A percentile compares a stretch with the other conserved stretches of the same genome.
Evolutionary conservation across 2,329 filamentous ascomycete species (phyloP).

Genomic region (Eutypa lata): DNA sequence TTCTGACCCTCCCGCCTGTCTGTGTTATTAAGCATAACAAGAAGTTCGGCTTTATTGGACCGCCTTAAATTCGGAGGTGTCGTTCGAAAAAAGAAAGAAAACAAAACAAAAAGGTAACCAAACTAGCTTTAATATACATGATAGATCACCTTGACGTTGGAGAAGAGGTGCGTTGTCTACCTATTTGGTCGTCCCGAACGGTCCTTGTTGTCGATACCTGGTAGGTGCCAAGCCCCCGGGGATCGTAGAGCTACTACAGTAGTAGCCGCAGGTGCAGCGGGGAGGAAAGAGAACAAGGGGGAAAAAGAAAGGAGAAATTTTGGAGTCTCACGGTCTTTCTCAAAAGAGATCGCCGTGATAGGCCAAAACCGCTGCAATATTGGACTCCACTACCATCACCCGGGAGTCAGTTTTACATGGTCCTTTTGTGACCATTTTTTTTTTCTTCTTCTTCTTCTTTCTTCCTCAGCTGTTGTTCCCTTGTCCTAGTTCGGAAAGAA

Average conservation of each 20-base stretch:
- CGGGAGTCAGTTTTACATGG: neutral
- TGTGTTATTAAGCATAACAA: neutral
- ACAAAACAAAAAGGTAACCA: neutral
- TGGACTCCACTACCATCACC: neutral
- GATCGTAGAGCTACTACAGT: neutral
- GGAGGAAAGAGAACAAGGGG: neutral
- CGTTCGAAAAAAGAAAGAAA: too few relatives aligned
- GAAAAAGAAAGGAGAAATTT: neutral
- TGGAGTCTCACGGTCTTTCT: neutral
- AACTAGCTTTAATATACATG: neutral
- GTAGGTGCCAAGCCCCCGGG: neutral
- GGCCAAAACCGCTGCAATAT: neutral
- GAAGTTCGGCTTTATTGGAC: neutral
- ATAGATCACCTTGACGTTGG: neutral
- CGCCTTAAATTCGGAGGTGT: too few relatives aligned
- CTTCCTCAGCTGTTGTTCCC: neutral
- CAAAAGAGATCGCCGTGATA: neutral
- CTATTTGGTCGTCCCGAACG: neutral
- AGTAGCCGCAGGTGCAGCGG: neutral
- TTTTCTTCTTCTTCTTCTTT: neutral
- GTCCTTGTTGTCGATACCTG: neutral
- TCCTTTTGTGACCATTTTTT: too few relatives aligned
- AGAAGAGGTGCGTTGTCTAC: neutral
- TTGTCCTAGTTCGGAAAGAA: neutral
- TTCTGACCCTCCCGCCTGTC: neutral